A percentile compares a stretch with the other conserved stretches of the same genome.
Evolutionary conservation across 441 rosid species (phyloP).

Genomic region (Macaranga tanarius): DNA sequence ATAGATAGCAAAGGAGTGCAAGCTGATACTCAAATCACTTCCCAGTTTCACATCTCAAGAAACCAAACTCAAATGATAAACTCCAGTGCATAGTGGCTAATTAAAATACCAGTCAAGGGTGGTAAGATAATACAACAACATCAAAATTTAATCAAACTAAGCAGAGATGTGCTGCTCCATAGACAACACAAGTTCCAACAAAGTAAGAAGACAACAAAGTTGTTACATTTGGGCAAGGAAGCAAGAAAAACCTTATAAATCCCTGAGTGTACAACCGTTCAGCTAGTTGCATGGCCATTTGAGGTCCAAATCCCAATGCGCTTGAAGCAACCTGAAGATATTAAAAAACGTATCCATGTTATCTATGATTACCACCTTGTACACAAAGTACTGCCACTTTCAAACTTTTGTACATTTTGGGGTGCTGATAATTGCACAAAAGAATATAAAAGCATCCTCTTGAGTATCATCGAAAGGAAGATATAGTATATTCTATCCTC

Average conservation of each 20-base stretch:
- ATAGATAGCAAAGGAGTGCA: background rate
- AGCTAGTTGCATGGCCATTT: slow-evolving; percentile 84
- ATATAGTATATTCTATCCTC: background rate
- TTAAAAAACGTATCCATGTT: slow-evolving; percentile 15
- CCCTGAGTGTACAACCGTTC: slow-evolving; percentile 92
- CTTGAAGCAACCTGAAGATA: slow-evolving; percentile 83
- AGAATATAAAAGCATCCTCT: background rate
- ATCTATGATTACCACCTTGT: background rate
- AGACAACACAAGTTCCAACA: slow-evolving; percentile 4
- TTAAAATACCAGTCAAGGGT: background rate
- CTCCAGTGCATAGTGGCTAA: background rate
- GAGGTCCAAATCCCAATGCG: slow-evolving; percentile 94
- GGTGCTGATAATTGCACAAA: background rate
- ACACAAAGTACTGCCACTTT: background rate
- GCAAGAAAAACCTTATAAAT: slow-evolving; percentile 66
- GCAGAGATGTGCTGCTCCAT: background rate
- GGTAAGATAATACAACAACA: background rate
- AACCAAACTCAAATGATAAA: background rate
- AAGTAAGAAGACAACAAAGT: background rate
- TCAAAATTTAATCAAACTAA: background rate
- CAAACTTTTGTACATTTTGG: background rate
- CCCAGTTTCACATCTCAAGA: background rate
- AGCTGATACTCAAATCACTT: background rate
- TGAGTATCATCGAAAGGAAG: background rate
- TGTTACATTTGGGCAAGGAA: slow-evolving; percentile 20